Evolutionary conservation across 2,329 filamentous ascomycete genomes (phyloP).

Genomic region (Clarireedia sp.): DNA sequence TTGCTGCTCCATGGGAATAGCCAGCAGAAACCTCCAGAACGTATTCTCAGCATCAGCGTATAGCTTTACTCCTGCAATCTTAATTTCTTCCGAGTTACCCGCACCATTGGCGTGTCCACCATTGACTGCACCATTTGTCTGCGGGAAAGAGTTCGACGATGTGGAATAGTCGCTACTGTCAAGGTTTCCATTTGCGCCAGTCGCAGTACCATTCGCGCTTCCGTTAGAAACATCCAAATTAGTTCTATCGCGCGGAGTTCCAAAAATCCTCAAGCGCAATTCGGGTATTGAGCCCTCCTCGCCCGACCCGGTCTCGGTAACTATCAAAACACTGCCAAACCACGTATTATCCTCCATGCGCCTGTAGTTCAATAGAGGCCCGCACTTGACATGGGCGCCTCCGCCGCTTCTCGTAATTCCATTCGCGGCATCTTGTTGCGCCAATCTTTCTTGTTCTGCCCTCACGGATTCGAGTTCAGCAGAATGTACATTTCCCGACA

Average conservation of each 20-base stretch:
- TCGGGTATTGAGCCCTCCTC: slow-evolving; percentile 47
- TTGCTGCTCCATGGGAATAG: slow-evolving; percentile 61
- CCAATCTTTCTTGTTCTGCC: slow-evolving; percentile 2
- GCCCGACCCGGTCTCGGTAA: slow-evolving; percentile 61
- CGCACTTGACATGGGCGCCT: slow-evolving; percentile 55
- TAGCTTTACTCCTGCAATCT: slow-evolving; percentile 50
- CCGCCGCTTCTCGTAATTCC: slow-evolving; percentile 9
- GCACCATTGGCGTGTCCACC: background rate
- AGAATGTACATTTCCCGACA: slow-evolving; percentile 19
- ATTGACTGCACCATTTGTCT: background rate
- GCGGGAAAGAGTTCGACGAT: slow-evolving; percentile 12
- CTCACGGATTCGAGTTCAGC: slow-evolving; percentile 4
- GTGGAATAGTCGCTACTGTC: slow-evolving; percentile 28
- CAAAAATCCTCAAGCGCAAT: slow-evolving; percentile 41
- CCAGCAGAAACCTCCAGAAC: slow-evolving; percentile 87
- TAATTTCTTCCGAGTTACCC: slow-evolving; percentile 18
- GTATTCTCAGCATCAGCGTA: slow-evolving; percentile 63
- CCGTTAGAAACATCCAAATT: slow-evolving; percentile 5
- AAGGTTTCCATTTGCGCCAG: slow-evolving; percentile 22
- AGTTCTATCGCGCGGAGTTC: slow-evolving; percentile 22
- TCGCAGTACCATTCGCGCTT: slow-evolving; percentile 6
- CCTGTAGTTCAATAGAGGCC: slow-evolving; percentile 71
- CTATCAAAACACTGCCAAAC: slow-evolving; percentile 80
- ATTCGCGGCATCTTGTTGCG: slow-evolving; percentile 9
- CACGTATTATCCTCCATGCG: slow-evolving; percentile 63